Base-by-base conservation (phyloP, 352 stramenopile species). In the Pythium aristosporum region DNA sequence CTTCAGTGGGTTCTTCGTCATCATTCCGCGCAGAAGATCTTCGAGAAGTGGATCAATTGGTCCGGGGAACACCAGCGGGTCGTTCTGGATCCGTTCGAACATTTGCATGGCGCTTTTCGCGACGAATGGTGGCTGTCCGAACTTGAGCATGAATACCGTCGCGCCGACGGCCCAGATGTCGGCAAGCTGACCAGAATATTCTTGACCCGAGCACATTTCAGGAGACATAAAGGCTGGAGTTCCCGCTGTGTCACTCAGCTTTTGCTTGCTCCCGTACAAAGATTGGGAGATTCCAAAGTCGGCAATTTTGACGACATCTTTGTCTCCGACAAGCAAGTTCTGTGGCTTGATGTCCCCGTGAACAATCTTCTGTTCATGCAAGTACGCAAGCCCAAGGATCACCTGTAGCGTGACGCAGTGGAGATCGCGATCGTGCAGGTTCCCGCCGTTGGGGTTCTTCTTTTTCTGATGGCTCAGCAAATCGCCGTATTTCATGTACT, bases 181-280 rank as follows among this genome's bases (percentile, higher is more conserved):
- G 0, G 89, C 93, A 8, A 96, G 63, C 37, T 96, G 87, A 6
- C 91, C 93, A 0, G 81, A 91, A 61, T 91, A 88, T 23, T 89
- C 85, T n/a, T 88, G 79, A 0, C 76, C 85, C 0, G 82, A 87
- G 64, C 89, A 97, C 75, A 97, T 94, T 69, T 98, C 93, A 3
- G 93, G 93, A 0, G 89, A 91, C 89, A 97, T 96, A 61, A 98
- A 98, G 5, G 91, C 90, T 12, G 91, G 91, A 0, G 92, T 98
- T 2, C 93, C 93, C 1, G 77, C 88, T 8, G 87, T 92, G 48
- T 91, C 85, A 13, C 70, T 70, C 30, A 96, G 73, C 63, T 90
- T 89, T 63, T 92, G 79, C 44, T 91, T 91, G 51, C 80, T 91
- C 3, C 80, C 82, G 37, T 91, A 89, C 13, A 95, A 60, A 16